A percentile compares a stretch with the other conserved stretches of the same genome.
phyloP scores from a whole-genome alignment of 768 basidiomycete genomes.

The Suillus variegatus region DNA sequence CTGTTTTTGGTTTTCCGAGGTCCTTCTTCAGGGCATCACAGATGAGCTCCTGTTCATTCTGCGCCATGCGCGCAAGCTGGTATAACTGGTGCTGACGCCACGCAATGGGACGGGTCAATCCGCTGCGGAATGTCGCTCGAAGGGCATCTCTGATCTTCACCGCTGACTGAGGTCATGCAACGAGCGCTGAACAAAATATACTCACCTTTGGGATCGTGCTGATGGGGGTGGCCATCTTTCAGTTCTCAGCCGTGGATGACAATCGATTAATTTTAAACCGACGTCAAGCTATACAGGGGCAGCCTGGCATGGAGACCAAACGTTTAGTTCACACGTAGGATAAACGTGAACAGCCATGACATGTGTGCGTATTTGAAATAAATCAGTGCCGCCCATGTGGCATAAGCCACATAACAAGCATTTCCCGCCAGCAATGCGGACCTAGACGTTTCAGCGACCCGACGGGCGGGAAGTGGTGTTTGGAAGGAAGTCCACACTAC shows the following conservation, averaged over 20 bases:
- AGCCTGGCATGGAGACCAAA: neutral
- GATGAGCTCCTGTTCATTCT: conserved; percentile 61
- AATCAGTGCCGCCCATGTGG: neutral
- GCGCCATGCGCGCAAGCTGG: conserved; percentile 59
- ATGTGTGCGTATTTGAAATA: neutral
- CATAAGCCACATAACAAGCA: too few species aligned
- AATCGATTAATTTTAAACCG: neutral
- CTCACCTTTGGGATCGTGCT: conserved; percentile 30
- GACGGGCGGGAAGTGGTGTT: neutral
- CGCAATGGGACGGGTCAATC: conserved; percentile 49
- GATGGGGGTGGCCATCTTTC: conserved; percentile 11
- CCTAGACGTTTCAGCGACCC: neutral
- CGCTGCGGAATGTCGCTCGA: conserved; percentile 49
- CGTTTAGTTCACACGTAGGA: neutral
- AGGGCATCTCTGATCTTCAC: conserved; percentile 39
- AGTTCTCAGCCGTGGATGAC: neutral
- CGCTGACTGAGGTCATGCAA: neutral
- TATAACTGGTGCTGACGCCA: conserved; percentile 68
- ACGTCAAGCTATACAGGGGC: neutral
- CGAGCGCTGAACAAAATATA: neutral
- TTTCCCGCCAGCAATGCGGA: neutral
- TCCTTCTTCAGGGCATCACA: conserved; percentile 46
- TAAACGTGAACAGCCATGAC: neutral
- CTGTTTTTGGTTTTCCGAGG: conserved; percentile 46
- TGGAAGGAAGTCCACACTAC: too few species aligned